A percentile compares a stretch with the other conserved stretches of the same genome.
These are phyloP conservation scores for Pythium myriotylum DNA, from an alignment of 352 stramenopile species.

Conservation along the genomic window DNA sequence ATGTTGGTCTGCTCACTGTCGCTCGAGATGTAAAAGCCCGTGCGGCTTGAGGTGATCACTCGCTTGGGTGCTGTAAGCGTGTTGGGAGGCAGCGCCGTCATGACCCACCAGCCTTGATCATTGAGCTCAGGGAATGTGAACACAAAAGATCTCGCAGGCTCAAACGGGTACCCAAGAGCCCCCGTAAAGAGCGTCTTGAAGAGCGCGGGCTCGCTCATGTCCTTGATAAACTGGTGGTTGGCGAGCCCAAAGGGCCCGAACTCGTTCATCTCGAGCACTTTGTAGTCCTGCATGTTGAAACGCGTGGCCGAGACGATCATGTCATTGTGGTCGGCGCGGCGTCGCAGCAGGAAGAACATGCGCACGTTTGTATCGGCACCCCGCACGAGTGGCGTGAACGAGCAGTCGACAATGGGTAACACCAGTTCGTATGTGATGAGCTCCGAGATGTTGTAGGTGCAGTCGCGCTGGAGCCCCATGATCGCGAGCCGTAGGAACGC, in stretches of 20 bases:
- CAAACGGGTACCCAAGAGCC: constrained; percentile 15
- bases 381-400: constrained; percentile 27
- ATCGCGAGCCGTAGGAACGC: constrained; percentile 19
- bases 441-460: constrained; percentile 24
- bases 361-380: constrained; percentile 3
- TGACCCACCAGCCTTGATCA: constrained; percentile 10
- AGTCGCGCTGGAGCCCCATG: constrained; percentile 5
- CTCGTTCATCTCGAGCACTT: constrained; percentile 14
- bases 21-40: constrained; percentile 11
- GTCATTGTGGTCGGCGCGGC: constrained; percentile 2
- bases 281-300: constrained; percentile 16
- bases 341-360: constrained; percentile 23
- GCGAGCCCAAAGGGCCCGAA: constrained; percentile 1
- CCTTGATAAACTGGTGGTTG: constrained; percentile 6
- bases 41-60: constrained; percentile 10
- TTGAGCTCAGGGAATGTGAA: background rate
- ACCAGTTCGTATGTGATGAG: constrained; percentile 13
- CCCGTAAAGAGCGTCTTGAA: constrained; percentile 1
- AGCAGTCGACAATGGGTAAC: constrained; percentile 44
- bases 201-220: background rate
- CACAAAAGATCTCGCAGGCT: background rate
- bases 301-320: constrained; percentile 15
- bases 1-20: constrained; percentile 20
- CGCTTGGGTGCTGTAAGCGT: background rate
- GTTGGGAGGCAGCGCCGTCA: background rate